Conservation (phyloP, 2,329 filamentous ascomycete species). For the Penicillium sp. region DNA sequence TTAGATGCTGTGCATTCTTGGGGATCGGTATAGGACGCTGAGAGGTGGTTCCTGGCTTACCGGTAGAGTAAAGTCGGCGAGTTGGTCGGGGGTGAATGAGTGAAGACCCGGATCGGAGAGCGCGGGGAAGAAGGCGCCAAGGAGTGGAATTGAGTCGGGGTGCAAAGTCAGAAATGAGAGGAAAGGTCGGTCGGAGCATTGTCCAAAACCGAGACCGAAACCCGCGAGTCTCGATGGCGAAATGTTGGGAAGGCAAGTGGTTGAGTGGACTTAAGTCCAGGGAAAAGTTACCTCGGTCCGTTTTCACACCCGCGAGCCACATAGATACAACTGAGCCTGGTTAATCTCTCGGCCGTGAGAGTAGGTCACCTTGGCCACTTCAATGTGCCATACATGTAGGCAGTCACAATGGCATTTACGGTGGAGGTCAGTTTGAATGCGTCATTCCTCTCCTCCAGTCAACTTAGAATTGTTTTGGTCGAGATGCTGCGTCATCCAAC, state of each 20-base stretch:
- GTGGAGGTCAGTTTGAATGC: too few species aligned
- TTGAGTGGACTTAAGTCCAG: constrained; percentile 6
- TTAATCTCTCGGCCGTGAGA: too few species aligned
- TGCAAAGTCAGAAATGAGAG: background rate
- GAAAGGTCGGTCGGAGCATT: constrained; percentile 12
- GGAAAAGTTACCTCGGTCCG: constrained; percentile 14
- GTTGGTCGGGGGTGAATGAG: background rate
- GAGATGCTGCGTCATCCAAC: too few species aligned
- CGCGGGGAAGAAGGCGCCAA: constrained; percentile 6
- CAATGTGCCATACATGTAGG: too few species aligned
- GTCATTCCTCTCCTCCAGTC: too few species aligned
- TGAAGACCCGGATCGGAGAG: background rate
- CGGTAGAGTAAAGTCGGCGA: constrained; percentile 9
- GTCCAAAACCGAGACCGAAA: constrained; percentile 3
- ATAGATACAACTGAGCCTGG: too few species aligned
- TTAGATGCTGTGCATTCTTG: background rate
- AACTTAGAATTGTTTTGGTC: too few species aligned
- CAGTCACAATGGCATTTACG: too few species aligned
- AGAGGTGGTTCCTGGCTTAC: background rate
- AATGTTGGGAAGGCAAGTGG: constrained; percentile 16
- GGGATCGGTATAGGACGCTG: background rate
- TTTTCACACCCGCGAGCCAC: background rate
- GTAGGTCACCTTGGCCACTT: too few species aligned
- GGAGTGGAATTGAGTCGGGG: constrained; percentile 13
- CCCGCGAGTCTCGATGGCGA: background rate